Evolutionary conservation across 192 early-diverging fungal genomes (phyloP).

Genomic region (Coemansia sp.): DNA sequence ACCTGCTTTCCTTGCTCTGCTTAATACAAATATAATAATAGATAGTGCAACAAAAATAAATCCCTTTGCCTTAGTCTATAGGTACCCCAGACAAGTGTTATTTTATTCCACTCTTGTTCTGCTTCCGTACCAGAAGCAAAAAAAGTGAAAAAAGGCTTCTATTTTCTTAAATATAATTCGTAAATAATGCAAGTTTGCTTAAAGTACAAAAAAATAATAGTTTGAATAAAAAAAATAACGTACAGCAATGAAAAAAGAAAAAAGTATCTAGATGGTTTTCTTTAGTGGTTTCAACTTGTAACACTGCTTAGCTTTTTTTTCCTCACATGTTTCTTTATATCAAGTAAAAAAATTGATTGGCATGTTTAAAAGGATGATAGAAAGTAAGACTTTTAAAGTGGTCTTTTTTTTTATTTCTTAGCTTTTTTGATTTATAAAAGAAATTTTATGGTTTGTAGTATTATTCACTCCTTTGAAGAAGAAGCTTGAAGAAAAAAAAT

Average conservation of each 20-base stretch:
- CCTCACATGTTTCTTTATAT: not conserved
- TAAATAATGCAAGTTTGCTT: not conserved
- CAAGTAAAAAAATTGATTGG: not conserved
- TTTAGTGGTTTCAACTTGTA: no score
- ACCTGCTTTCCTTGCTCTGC: no score
- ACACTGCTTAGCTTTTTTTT: not conserved
- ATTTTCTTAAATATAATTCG: not conserved
- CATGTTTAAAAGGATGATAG: slow-evolving; percentile 2
- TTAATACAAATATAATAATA: no score
- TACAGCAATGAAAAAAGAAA: slow-evolving; percentile 9
- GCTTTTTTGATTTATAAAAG: not conserved
- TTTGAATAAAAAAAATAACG: slow-evolving; percentile 2
- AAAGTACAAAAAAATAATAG: slow-evolving; percentile 1
- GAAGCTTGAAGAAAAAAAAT: not conserved
- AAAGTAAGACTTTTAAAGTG: not conserved
- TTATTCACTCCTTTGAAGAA: slow-evolving; percentile 1
- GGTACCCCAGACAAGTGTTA: no score
- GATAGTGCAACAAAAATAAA: no score
- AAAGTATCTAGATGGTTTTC: slow-evolving; percentile 4
- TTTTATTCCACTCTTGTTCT: no score
- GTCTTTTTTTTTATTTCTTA: not conserved
- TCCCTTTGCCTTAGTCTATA: no score
- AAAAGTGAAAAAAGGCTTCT: no score
- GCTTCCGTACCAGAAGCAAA: no score
- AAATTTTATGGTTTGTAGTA: not conserved